A percentile compares a stretch with the other conserved stretches of the same genome.
These are phyloP conservation scores for Trichoderma afroharzianum DNA, from an alignment of 2,329 filamentous ascomycete species.

Conservation along the genomic window DNA sequence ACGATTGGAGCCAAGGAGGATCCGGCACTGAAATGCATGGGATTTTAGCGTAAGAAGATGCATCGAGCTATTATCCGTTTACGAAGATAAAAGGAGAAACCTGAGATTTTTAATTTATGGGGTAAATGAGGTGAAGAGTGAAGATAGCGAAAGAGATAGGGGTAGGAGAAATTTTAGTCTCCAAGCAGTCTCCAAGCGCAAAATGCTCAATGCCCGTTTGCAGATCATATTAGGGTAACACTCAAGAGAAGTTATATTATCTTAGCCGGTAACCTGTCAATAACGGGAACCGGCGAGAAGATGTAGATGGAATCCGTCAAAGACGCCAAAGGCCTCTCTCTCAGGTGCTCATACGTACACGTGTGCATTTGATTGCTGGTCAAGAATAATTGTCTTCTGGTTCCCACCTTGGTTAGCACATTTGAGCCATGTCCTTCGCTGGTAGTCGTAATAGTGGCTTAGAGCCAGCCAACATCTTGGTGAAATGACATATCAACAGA, in stretches of 20 bases:
- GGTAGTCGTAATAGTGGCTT: background rate
- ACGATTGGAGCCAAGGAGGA: background rate
- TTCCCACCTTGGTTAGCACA: background rate
- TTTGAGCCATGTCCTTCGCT: background rate
- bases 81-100: too few species aligned
- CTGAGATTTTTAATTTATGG: too few species aligned
- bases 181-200: background rate
- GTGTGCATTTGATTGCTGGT: background rate
- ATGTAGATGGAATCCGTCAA: background rate
- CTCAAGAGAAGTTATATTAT: background rate
- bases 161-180: background rate
- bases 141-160: background rate
- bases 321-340: background rate
- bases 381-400: background rate
- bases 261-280: background rate
- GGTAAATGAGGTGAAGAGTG: too few species aligned
- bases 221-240: background rate
- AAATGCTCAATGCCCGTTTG: background rate
- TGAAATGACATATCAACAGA: background rate
- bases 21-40: too few species aligned
- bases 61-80: too few species aligned
- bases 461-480: background rate
- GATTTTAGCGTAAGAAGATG: too few species aligned
- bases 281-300: background rate
- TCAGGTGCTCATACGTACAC: background rate